Base-by-base conservation (phyloP, 2,329 filamentous ascomycete species). In the Colletotrichum karsti region DNA sequence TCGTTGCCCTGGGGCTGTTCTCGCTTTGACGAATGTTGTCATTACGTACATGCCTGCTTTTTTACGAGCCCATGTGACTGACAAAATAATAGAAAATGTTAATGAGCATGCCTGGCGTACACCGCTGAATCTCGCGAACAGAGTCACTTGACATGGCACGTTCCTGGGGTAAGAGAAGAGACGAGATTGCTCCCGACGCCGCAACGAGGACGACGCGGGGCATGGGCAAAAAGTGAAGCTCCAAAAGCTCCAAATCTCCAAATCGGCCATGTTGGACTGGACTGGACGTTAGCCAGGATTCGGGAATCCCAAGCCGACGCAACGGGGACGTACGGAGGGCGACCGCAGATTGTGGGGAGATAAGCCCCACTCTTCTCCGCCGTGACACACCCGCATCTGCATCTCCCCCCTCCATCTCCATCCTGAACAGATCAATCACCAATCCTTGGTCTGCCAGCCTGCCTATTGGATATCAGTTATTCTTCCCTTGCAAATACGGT, bases 271-370 rank as follows among this genome's bases (percentile, higher is more conserved):
- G 7, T n/a, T n/a, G n/a, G n/a, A n/a, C n/a, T n/a, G n/a, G n/a
- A n/a, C n/a, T n/a, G n/a, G n/a, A n/a, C 18, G 15, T 39, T 67
- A 56, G 51, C 59, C 63, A 67, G 59, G 51, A 37, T 67, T 67
- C 63, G 59, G 63, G 50, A 57, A 50, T 39, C 30, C 59, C 42
- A 67, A 51, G 63, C 63, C 59, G 63, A 67, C 58, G 51, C 51
- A 42, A 67, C 59, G 63, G 59, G 56, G 63, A 57, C 63, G 53
- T 54, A 63, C 63, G 63, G 63, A 56, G 37, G 51, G 55, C 37
- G 42, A 54, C 42, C 28, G 63, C 59, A 67, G 63, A 57, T 37
- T 57, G 63, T 67, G 63, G 59, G 44, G 51, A 62, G 24, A 5
- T 13, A 28, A 7, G 48, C 48, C 30, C 46, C 33, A 56, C 35